Evolutionary conservation across 2,329 filamentous ascomycete genomes (phyloP).

Genomic region (Verticillium longisporum): DNA sequence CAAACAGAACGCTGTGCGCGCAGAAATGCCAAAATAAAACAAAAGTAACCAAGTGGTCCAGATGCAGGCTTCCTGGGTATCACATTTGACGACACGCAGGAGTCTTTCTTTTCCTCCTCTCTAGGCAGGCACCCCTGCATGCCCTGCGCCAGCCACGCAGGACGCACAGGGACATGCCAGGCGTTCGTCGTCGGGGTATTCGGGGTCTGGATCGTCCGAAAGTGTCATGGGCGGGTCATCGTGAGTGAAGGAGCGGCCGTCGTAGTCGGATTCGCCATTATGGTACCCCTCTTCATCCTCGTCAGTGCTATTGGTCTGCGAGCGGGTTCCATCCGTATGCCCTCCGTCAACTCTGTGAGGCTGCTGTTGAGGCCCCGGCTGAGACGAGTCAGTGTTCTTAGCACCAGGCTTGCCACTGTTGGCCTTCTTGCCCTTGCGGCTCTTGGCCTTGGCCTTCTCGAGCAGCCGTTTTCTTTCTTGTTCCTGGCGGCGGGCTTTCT

Average conservation of each 20-base stretch:
- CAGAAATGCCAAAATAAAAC: neutral
- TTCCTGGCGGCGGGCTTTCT: constrained; percentile 72
- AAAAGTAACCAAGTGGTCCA: neutral
- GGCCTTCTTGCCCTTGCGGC: constrained; percentile 79
- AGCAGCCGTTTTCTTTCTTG: constrained; percentile 79
- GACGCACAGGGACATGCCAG: neutral
- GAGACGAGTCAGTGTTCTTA: constrained; percentile 32
- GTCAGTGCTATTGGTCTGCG: constrained; percentile 26
- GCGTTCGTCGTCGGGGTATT: neutral
- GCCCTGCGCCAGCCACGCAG: neutral
- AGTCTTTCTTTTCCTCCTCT: neutral
- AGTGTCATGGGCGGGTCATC: constrained; percentile 12
- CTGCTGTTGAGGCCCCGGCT: neutral
- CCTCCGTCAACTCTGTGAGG: constrained; percentile 1
- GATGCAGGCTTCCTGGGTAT: neutral
- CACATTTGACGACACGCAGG: neutral
- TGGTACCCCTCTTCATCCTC: constrained; percentile 25
- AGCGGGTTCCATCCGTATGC: neutral
- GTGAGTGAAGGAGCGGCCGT: constrained; percentile 8
- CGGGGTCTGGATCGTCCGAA: constrained; percentile 8
- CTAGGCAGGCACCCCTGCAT: neutral
- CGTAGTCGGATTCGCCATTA: constrained; percentile 24
- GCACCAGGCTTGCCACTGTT: constrained; percentile 64
- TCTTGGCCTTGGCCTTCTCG: constrained; percentile 93
- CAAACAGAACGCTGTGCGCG: neutral